Percentiles rank a stretch among this genome's conserved stretches.
phyloP scores from a whole-genome alignment of 2,329 filamentous ascomycete genomes.

The Fusarium aywerte region DNA sequence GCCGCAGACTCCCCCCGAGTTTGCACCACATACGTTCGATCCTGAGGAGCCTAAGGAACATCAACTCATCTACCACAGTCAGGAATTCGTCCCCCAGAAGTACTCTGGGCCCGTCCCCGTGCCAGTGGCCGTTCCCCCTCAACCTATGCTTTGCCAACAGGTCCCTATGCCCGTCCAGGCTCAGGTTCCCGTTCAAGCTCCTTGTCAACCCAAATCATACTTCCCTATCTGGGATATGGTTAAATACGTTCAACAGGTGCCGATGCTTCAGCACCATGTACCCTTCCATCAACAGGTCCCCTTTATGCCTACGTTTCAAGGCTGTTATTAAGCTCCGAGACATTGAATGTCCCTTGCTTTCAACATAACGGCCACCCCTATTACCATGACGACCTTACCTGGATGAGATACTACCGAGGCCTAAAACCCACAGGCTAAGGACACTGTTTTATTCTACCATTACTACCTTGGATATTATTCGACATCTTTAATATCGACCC shows the following conservation, averaged over 20 bases:
- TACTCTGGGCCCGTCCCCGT: conserved; percentile 55
- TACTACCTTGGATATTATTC: conserved; percentile 34
- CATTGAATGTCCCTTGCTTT: conserved; percentile 6
- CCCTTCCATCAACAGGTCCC: conserved; percentile 65
- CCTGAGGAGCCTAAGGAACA: conserved; percentile 58
- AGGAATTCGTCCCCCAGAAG: conserved; percentile 60
- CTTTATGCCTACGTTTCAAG: conserved; percentile 63
- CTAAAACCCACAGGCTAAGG: conserved; percentile 17
- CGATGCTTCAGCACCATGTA: conserved; percentile 60
- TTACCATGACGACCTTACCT: conserved; percentile 27
- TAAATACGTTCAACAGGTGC: conserved; percentile 62
- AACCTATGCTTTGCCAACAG: conserved; percentile 49
- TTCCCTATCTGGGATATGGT: conserved; percentile 64
- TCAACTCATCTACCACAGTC: conserved; percentile 53
- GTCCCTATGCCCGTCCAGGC: conserved; percentile 48
- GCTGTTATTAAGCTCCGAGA: conserved; percentile 56
- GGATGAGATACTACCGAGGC: conserved; percentile 37
- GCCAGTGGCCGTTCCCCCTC: conserved; percentile 42
- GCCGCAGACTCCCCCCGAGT: conserved; percentile 54
- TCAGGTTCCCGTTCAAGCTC: conserved; percentile 52
- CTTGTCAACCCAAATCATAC: conserved; percentile 60
- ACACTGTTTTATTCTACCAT: conserved; percentile 35
- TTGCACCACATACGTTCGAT: conserved; percentile 58
- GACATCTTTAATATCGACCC: conserved; percentile 40
- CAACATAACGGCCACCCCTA: conserved; percentile 1